phyloP scores from a whole-genome alignment of 2,329 filamentous ascomycete genomes.

The Cercospora berteroae region DNA sequence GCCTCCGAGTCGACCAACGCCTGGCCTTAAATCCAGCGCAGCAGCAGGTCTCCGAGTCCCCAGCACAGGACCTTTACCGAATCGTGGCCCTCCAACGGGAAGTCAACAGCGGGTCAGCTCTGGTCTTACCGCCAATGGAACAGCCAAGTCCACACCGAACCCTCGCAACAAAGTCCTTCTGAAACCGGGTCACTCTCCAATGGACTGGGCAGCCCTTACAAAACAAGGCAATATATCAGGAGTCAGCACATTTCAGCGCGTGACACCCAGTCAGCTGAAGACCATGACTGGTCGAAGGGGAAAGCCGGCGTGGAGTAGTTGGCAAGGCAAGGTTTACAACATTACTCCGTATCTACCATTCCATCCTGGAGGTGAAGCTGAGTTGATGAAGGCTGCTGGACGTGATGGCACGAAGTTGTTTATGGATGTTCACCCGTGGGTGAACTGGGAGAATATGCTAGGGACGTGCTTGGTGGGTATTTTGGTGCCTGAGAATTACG shows the following conservation, averaged over 20 bases:
- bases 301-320: conserved; percentile 80
- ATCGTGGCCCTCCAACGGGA: conserved; percentile 43
- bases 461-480: conserved; percentile 61
- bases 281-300: conserved; percentile 78
- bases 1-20: conserved; percentile 27
- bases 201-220: conserved; percentile 91
- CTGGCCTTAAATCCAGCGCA: conserved; percentile 30
- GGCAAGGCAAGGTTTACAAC: conserved; percentile 91
- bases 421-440: conserved; percentile 65
- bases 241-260: conserved; percentile 60
- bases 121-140: conserved; percentile 34
- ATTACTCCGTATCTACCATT: conserved; percentile 85
- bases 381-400: conserved; percentile 73
- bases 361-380: conserved; percentile 81
- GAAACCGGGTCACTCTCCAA: conserved; percentile 85
- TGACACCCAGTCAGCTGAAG: conserved; percentile 79
- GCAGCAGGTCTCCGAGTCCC: conserved; percentile 44
- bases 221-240: conserved; percentile 52
- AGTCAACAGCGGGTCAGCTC: conserved; percentile 42
- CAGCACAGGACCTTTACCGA: conserved; percentile 50
- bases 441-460: conserved; percentile 67
- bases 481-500: conserved; percentile 56
- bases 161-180: conserved; percentile 68
- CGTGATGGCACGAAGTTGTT: conserved; percentile 67
- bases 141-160: conserved; percentile 42